phyloP scores from a whole-genome alignment of 176 grass and related monocot species.

The Juncus effusus region DNA sequence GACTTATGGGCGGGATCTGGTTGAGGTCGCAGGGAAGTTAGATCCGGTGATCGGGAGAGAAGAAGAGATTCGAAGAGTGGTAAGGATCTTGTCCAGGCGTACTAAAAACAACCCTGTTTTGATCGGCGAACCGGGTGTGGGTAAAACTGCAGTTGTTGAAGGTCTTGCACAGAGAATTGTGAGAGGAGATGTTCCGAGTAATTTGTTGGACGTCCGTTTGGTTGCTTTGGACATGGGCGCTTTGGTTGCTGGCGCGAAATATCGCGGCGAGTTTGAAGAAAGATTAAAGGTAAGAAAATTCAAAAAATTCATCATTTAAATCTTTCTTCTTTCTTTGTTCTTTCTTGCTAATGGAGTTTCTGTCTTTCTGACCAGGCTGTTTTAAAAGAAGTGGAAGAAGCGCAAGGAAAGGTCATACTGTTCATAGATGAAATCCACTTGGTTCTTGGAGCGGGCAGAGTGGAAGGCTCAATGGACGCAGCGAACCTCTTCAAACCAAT shows the following conservation, averaged over 20 bases:
- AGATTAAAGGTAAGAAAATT: slow-evolving; percentile 35
- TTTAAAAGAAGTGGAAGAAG: slow-evolving; percentile 75
- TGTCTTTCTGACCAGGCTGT: slow-evolving; percentile 26
- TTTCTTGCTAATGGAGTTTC: too few species aligned
- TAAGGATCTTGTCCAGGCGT: slow-evolving; percentile 62
- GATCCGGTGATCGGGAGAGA: slow-evolving; percentile 68
- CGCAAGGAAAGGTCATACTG: slow-evolving; percentile 65
- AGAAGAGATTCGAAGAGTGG: slow-evolving; percentile 68
- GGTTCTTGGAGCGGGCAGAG: slow-evolving; percentile 67
- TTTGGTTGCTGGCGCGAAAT: slow-evolving; percentile 74
- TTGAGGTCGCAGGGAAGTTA: slow-evolving; percentile 59
- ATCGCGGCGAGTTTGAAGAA: slow-evolving; percentile 84
- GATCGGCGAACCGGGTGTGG: slow-evolving; percentile 71
- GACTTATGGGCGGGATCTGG: slow-evolving; percentile 59
- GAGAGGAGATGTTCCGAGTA: slow-evolving; percentile 66
- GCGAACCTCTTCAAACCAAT: slow-evolving; percentile 86
- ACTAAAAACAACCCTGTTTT: slow-evolving; percentile 87
- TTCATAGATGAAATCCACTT: slow-evolving; percentile 94
- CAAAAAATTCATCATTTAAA: too few species aligned
- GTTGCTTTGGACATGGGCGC: slow-evolving; percentile 77
- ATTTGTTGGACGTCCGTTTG: slow-evolving; percentile 71
- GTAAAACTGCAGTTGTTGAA: slow-evolving; percentile 78
- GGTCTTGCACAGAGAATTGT: slow-evolving; percentile 73
- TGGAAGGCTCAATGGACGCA: slow-evolving; percentile 75
- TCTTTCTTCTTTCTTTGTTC: too few species aligned